Base-by-base conservation (phyloP, 2,329 filamentous ascomycete genomes). In the Apiospora hydei region DNA sequence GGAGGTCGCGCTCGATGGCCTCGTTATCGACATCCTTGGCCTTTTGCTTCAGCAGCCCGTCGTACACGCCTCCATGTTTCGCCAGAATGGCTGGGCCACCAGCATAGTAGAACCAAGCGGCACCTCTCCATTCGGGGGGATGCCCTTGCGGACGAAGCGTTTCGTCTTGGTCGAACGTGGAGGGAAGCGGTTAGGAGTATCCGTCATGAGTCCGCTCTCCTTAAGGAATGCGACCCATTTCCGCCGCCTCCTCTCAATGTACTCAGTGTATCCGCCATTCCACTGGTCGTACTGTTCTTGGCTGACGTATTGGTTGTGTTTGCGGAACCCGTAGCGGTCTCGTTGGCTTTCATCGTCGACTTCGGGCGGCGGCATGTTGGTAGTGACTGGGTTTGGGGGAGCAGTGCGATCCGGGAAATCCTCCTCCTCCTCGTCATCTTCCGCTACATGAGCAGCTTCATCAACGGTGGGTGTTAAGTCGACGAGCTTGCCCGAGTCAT, bases 41-140 rank as follows among this genome's bases (percentile, higher is more conserved):
- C 73, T 85, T 84, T 73, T 89, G 86, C 71, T 88, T 85, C 44
- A 96, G 85, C 51, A 97, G 84, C 70, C 90, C 87, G 70, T 91
- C 88, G 80, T 98, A 98, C 21, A 96, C 84, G 0, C 94, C 94
- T 6, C 90, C 88, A 77, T 97, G 89, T 78, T 94, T 92, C 69
- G 90, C 89, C 73, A 98, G 82, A 75, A 94, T 92, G 66, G 91
- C 90, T 34, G 94, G 94, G 1, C 96, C 96, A 26, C 94, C 94
- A 14, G 95, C 94, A 80, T 98, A 98, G 84, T 93, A 98, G 82
- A 97, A 98, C 96, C 96, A 98, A 66, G 96, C 96, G 7, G 94
- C 93, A n/a, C 96, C 96, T 78, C 96, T 90, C 91, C 95, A 97
- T 75, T 98, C 94, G 0, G 95, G 94, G 3, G 96, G 96, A 98